Evolutionary conservation across 345 rosid species (phyloP), one percentile per base, ranked within the genome.

Genomic region (Brassica juncea): DNA sequence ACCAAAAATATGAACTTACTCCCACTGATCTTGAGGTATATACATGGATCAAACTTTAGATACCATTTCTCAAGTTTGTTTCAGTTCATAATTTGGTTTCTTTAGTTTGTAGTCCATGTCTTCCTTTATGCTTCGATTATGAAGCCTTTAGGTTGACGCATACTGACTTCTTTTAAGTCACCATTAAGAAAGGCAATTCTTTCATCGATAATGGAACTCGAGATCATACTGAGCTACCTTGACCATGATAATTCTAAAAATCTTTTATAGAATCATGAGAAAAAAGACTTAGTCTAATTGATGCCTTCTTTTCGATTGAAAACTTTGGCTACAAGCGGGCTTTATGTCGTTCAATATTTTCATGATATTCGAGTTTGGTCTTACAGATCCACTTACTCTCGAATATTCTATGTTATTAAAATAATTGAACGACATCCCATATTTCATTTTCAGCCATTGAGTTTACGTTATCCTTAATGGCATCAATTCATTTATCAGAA

Each of bases 101-200:
- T 68, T 58, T 6, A 76, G 7, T 42, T 65, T 76, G n/a, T n/a
- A 68, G 14, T 58, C 68, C 68, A 68, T 16, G 14, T 67, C 30
- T 67, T 67, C 58, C 14, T 15, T 1, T 39, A 14, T 19, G 5
- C 67, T 75, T 66, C 21, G 2, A 25, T 67, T 37, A 58, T 59
- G 72, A 76, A 68, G 32, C 67, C 23, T 68, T 76, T 10, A 32
- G 4, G 67, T 76, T 74, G 68, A 9, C 21, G 0, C 32, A 58
- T 68, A 58, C 67, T 67, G 4, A 68, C 3, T 37, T 39, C 12
- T 10, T 55, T 0, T 0, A 68, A 66, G 60, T 76, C 23, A 15
- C 25, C 15, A 28, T 58, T 68, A 57, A 68, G 54, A 67, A 76
- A 68, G n/a, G 0, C 5, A 9, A 8, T 39, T 10, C 12, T 39